Evolutionary conservation across 805 yeast genomes (phyloP).

Genomic region (Teunomyces atbi): DNA sequence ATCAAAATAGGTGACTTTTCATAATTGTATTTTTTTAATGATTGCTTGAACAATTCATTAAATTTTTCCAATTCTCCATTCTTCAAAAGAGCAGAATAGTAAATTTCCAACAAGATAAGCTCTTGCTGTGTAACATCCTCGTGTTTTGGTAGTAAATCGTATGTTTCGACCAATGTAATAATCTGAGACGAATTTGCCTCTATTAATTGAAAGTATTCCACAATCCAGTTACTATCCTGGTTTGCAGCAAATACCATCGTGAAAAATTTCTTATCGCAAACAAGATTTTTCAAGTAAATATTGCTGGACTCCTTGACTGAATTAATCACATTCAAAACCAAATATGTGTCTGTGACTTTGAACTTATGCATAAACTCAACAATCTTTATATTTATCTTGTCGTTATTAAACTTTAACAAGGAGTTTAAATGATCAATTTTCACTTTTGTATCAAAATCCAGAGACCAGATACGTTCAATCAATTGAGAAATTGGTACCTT

Average conservation of each 20-base stretch:
- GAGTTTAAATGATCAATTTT: slow-evolving; percentile 11
- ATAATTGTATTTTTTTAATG: slow-evolving; percentile 1
- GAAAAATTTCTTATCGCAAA: slow-evolving; percentile 11
- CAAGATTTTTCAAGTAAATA: slow-evolving; percentile 16
- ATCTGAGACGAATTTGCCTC: slow-evolving; percentile 6
- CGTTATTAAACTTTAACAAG: slow-evolving; percentile 21
- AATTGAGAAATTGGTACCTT: slow-evolving; percentile 18
- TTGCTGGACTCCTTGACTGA: slow-evolving; percentile 15
- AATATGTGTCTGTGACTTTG: slow-evolving; percentile 1
- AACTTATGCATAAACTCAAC: slow-evolving; percentile 15
- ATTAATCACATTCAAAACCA: slow-evolving; percentile 10
- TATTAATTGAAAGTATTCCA: slow-evolving; percentile 13
- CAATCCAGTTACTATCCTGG: slow-evolving; percentile 18
- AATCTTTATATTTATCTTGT: slow-evolving; percentile 24
- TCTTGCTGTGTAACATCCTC: background rate
- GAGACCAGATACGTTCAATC: slow-evolving; percentile 21
- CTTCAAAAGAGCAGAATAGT: slow-evolving; percentile 15
- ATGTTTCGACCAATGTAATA: slow-evolving; percentile 7
- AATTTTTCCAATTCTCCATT: slow-evolving; percentile 13
- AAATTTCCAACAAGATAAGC: slow-evolving; percentile 2
- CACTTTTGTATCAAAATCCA: slow-evolving; percentile 11
- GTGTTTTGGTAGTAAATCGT: slow-evolving; percentile 4
- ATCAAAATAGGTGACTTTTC: slow-evolving; percentile 14
- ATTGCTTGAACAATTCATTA: slow-evolving; percentile 15
- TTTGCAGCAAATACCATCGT: slow-evolving; percentile 9